These are phyloP conservation scores for Tolypocladium amazonense DNA, from an alignment of 2,329 filamentous ascomycete species.

Conservation along the genomic window DNA sequence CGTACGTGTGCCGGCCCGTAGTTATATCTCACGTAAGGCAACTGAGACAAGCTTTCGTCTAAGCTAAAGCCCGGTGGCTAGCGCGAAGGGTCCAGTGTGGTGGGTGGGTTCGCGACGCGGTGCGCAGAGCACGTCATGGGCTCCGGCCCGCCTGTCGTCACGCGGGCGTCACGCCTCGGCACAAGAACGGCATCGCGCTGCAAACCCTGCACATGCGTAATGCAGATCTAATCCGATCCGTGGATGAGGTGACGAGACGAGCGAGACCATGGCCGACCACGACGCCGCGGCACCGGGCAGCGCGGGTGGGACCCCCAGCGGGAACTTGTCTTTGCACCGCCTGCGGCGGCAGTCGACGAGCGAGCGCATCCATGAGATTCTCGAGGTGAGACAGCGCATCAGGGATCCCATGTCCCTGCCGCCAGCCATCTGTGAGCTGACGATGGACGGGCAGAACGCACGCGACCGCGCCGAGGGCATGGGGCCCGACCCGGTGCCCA, in stretches of 20 bases:
- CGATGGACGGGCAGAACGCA: constrained; percentile 21
- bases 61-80: background rate
- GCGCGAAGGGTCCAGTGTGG: background rate
- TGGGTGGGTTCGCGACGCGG: background rate
- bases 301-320: background rate
- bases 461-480: constrained; percentile 32
- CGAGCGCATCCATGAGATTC: constrained; percentile 33
- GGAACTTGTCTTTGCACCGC: constrained; percentile 7
- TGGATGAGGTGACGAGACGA: background rate
- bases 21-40: too few relatives aligned
- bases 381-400: constrained; percentile 27
- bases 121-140: constrained; percentile 1
- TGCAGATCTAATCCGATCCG: background rate
- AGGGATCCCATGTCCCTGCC: background rate
- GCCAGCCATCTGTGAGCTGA: background rate
- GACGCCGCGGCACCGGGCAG: background rate
- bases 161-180: background rate
- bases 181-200: constrained; percentile 1
- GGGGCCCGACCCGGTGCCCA: constrained; percentile 13
- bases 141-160: background rate
- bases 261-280: background rate
- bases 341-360: constrained; percentile 20
- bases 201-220: background rate
- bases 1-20: too few relatives aligned
- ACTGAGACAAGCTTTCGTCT: background rate